Percentiles rank a stretch among this genome's conserved stretches.
Evolutionary conservation across 2,329 filamentous ascomycete species (phyloP).

Genomic region (Neonectria hederae): DNA sequence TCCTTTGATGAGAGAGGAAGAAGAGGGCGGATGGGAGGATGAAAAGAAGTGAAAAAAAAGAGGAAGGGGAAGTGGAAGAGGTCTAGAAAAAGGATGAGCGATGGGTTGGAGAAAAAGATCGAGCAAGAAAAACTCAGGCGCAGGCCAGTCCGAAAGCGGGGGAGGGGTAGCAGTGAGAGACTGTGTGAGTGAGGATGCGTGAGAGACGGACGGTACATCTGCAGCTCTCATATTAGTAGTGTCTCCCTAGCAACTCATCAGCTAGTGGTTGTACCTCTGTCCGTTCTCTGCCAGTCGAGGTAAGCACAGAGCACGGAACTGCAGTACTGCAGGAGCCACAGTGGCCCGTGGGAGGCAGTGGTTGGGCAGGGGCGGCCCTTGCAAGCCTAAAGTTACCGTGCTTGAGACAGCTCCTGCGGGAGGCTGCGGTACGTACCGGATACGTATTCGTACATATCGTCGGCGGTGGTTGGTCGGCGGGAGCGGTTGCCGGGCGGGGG

Average conservation of each 20-base stretch:
- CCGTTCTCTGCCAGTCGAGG: not conserved
- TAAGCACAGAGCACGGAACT: conserved; percentile 10
- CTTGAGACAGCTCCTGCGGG: conserved; percentile 1
- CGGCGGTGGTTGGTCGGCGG: conserved; percentile 29
- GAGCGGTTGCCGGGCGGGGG: conserved; percentile 41
- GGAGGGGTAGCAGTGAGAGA: conserved; percentile 44
- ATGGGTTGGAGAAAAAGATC: conserved; percentile 30
- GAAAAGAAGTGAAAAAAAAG: conserved; percentile 33
- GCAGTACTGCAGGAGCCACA: conserved; percentile 13
- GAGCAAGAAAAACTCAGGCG: conserved; percentile 38
- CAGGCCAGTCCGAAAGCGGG: conserved; percentile 47
- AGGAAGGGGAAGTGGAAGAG: conserved; percentile 32
- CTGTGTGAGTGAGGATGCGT: not conserved
- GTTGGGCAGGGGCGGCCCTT: conserved; percentile 17
- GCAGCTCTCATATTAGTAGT: not conserved
- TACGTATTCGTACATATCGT: conserved; percentile 39
- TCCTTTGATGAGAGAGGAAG: conserved; percentile 37
- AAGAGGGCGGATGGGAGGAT: conserved; percentile 36
- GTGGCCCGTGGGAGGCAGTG: conserved; percentile 13
- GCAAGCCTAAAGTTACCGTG: conserved; percentile 2
- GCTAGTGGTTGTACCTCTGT: not conserved
- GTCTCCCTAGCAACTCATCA: not conserved
- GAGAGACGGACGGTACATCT: not conserved
- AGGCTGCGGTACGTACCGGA: conserved; percentile 17
- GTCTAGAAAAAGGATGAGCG: conserved; percentile 33